A percentile compares a stretch with the other conserved stretches of the same genome.
These are phyloP conservation scores for Saccharomyces kudriavzevii DNA, from an alignment of 805 yeast genomes.

Conservation along the genomic window DNA sequence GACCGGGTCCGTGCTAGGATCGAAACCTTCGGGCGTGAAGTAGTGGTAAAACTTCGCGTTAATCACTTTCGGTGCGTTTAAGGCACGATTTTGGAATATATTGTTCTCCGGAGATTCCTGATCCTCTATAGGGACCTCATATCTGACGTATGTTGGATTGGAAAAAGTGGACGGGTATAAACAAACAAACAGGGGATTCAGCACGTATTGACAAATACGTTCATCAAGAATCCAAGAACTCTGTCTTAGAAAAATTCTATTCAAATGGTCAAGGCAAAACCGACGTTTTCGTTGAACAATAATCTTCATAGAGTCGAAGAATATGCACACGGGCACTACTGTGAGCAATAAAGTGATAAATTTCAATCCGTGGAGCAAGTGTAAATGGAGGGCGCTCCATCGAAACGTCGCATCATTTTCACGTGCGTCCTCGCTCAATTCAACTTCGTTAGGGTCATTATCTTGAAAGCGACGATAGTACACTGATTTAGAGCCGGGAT, in stretches of 20 bases:
- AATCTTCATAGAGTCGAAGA: not conserved
- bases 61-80: constrained; percentile 6
- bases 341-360: not conserved
- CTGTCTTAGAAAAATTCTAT: not conserved
- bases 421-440: not conserved
- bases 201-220: constrained; percentile 5
- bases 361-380: not conserved
- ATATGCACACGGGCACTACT: not conserved
- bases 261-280: not conserved
- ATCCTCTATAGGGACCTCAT: not conserved
- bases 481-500: not conserved
- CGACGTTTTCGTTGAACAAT: not conserved
- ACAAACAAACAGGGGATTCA: constrained; percentile 12
- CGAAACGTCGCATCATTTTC: not conserved
- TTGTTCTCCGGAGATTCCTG: not conserved
- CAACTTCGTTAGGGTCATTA: not conserved
- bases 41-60: not conserved
- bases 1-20: constrained; percentile 12
- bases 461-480: not conserved
- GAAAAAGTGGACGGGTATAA: not conserved
- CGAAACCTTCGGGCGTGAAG: constrained; percentile 9
- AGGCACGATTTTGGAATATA: not conserved
- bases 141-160: not conserved
- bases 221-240: constrained; percentile 1
- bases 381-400: not conserved